Conservation (phyloP, 148 eudicot genomes). For the Talinum fruticosum region DNA sequence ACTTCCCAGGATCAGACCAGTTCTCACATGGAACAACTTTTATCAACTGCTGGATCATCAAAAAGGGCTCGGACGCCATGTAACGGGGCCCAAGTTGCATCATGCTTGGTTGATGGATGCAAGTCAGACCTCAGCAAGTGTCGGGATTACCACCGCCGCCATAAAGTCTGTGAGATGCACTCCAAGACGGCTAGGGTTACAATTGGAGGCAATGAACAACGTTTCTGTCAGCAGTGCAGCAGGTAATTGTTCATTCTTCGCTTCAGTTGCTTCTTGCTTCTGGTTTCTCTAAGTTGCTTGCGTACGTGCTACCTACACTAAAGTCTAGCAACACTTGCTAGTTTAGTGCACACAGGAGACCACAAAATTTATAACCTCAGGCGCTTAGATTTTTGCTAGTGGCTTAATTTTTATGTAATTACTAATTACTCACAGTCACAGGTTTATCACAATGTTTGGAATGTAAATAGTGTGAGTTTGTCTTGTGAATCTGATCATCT, state of each 20-base stretch:
- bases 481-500: neutral
- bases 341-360: too few species aligned
- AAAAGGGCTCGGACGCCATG: slow-evolving; percentile 47
- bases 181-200: slow-evolving; percentile 62
- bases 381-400: neutral
- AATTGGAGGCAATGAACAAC: slow-evolving; percentile 52
- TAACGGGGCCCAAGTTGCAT: slow-evolving; percentile 36
- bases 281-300: neutral
- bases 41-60: slow-evolving; percentile 39
- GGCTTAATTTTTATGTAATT: neutral
- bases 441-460: neutral
- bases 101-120: slow-evolving; percentile 64
- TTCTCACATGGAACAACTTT: slow-evolving; percentile 34
- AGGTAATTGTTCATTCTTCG: slow-evolving; percentile 35
- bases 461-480: neutral
- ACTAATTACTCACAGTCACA: too few species aligned
- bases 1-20: slow-evolving; percentile 22
- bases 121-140: slow-evolving; percentile 57
- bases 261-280: slow-evolving; percentile 3
- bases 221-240: slow-evolving; percentile 81
- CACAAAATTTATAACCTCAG: neutral
- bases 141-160: slow-evolving; percentile 67
- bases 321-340: too few species aligned
- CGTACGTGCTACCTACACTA: too few species aligned
- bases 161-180: slow-evolving; percentile 71